Conservation (phyloP, 768 basidiomycete species). For the Saitozyma podzolica region DNA sequence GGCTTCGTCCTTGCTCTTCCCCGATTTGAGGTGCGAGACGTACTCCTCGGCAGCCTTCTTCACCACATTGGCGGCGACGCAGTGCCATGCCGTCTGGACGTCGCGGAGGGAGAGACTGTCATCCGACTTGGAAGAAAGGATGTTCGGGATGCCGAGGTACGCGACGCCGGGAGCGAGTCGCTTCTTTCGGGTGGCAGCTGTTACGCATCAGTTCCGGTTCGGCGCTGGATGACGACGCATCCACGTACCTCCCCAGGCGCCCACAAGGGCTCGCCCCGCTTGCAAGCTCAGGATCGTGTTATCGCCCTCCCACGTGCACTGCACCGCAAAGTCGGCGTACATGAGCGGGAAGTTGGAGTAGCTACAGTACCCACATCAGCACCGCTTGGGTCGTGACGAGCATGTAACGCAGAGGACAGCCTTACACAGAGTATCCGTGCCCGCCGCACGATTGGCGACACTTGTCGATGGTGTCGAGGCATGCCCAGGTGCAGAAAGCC, state of each 20-base stretch:
- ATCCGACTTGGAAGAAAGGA: conserved; percentile 46
- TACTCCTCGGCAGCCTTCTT: conserved; percentile 54
- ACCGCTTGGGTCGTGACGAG: neutral
- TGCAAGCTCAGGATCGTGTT: conserved; percentile 54
- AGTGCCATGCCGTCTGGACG: conserved; percentile 53
- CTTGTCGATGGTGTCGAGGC: conserved; percentile 56
- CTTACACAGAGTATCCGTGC: conserved; percentile 55
- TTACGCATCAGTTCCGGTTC: conserved; percentile 20
- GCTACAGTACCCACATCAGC: conserved; percentile 15
- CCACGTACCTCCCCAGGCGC: conserved; percentile 45
- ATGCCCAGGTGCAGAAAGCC: conserved; percentile 57
- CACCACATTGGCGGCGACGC: conserved; percentile 54
- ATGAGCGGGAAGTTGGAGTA: conserved; percentile 51
- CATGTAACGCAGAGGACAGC: too few species aligned
- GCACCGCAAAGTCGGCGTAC: conserved; percentile 56
- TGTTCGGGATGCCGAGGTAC: conserved; percentile 51
- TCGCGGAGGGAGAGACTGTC: conserved; percentile 49
- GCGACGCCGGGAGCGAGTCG: conserved; percentile 53
- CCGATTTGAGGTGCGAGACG: conserved; percentile 45
- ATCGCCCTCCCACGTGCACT: conserved; percentile 56
- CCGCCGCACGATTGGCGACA: conserved; percentile 55
- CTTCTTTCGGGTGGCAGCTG: conserved; percentile 52
- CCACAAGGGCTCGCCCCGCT: conserved; percentile 50
- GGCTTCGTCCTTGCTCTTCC: conserved; percentile 54
- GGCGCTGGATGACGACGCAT: conserved; percentile 8